Evolutionary conservation across 805 yeast genomes (phyloP), one percentile per base, ranked within the genome.

Genomic region (Saccharomycopsis babjevae): DNA sequence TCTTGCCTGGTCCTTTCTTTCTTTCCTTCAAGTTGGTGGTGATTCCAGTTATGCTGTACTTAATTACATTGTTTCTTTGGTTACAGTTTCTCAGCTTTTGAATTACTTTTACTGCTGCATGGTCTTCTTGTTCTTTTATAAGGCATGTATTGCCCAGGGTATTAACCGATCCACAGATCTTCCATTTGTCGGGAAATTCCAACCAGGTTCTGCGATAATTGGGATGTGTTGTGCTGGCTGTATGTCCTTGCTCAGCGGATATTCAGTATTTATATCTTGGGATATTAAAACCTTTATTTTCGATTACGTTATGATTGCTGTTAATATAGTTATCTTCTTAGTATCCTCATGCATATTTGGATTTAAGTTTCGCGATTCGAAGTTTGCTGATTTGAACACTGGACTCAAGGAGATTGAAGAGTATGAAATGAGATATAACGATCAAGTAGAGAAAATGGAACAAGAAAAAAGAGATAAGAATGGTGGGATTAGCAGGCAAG

Each of bases 281-380:
- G 70, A 77, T 20, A 77, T 78, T 20, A 77, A 83, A 61, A 73
- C 77, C 8, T 89, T 89, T 72, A 74, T 88, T 66, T 87, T 83
- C 72, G 80, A 81, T 67, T 89, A 89, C 68, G 75, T 89, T 62
- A 85, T 87, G 85, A 78, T 89, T 13, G 88, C 88, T 62, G 71
- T 83, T 57, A 78, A 77, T 61, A 67, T 82, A 39, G 77, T 66
- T 1, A 71, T 82, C n/a, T 84, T 73, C 62, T 34, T 80, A 8
- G 69, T 72, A 43, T 83, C 87, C 80, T 84, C 85, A 67, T 57
- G 83, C 3, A 54, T 74, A 59, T 81, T 80, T 60, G 76, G 78
- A 59, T 79, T 83, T 18, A 76, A 75, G 57, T 73, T 78, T 70
- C 74, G 74, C 60, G 69, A 73, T 4, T 77, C 82, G 5, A 66